Conservation (phyloP, 345 rosid genomes). For the Lepidium didymum region DNA sequence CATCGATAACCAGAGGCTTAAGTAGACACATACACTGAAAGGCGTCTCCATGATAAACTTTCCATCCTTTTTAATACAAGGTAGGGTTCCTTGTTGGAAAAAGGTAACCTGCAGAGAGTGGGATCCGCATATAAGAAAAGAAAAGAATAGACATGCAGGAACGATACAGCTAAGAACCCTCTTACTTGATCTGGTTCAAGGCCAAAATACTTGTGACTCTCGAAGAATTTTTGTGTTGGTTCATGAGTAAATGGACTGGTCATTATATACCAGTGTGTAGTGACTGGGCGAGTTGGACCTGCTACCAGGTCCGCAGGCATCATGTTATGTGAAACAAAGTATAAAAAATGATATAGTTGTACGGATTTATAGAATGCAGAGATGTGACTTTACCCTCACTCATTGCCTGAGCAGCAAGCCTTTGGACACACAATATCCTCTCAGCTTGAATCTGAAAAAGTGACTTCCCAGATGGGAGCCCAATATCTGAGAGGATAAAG, state of each 20-base stretch:
- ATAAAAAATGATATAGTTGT: not conserved
- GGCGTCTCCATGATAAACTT: conserved; percentile 94
- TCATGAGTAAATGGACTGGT: conserved; percentile 96
- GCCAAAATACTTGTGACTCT: conserved; percentile 79
- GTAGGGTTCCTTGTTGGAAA: conserved; percentile 97
- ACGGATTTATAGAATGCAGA: not conserved
- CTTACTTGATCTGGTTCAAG: conserved; percentile 85
- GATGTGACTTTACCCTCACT: conserved; percentile 52
- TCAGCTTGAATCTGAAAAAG: conserved; percentile 98
- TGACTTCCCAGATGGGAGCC: conserved; percentile 98
- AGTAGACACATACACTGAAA: conserved; percentile 52
- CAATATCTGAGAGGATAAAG: conserved; percentile 54
- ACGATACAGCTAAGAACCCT: not conserved
- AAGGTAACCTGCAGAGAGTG: conserved; percentile 57
- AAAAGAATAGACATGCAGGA: not conserved
- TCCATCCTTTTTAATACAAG: conserved; percentile 86
- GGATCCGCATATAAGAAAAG: not conserved
- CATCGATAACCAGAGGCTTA: not conserved
- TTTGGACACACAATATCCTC: conserved; percentile 80
- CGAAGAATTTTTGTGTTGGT: conserved; percentile 71
- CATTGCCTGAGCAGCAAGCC: conserved; percentile 73
- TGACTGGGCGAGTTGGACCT: conserved; percentile 52
- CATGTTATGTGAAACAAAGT: conserved; percentile 13
- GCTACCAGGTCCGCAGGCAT: not conserved
- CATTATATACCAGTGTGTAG: conserved; percentile 96